phyloP scores from a whole-genome alignment of 306 rosid species.

The Senna siamea region DNA sequence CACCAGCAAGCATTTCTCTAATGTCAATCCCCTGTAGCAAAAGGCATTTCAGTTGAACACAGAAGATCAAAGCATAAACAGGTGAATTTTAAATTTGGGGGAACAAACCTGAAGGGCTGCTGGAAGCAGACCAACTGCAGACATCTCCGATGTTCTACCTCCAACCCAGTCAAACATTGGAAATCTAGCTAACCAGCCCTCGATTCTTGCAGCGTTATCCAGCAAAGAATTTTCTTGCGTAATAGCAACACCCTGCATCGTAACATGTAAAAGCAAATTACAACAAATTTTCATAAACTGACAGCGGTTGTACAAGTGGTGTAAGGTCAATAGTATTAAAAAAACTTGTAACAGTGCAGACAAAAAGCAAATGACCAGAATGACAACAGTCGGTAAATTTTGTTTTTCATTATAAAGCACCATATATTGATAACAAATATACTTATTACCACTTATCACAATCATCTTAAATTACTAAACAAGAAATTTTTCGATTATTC shows the following conservation, averaged over 20 bases:
- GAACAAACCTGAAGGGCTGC: conserved; percentile 90
- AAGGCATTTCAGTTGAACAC: conserved; percentile 37
- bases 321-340: not conserved
- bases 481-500: not conserved
- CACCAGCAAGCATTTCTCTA: conserved; percentile 88
- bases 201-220: conserved; percentile 93
- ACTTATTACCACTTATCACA: not conserved
- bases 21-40: conserved; percentile 79
- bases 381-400: not conserved
- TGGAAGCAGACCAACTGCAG: conserved; percentile 98
- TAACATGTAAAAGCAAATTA: conserved; percentile 26
- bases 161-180: conserved; percentile 99
- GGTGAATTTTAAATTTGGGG: conserved; percentile 28
- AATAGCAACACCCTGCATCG: conserved; percentile 84
- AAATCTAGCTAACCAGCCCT: conserved; percentile 94
- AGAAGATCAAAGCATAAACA: conserved; percentile 12
- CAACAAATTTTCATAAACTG: conserved; percentile 9
- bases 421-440: not conserved
- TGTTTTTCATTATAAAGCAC: not conserved
- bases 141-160: conserved; percentile 94
- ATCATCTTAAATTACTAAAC: conserved; percentile 5
- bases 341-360: not conserved
- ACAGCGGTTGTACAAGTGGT: conserved; percentile 31
- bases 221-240: conserved; percentile 89
- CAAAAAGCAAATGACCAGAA: conserved; percentile 12